A percentile compares a stretch with the other conserved stretches of the same genome.
Evolutionary conservation across 2,329 filamentous ascomycete genomes (phyloP).

Genomic region (Huntiella omanensis): DNA sequence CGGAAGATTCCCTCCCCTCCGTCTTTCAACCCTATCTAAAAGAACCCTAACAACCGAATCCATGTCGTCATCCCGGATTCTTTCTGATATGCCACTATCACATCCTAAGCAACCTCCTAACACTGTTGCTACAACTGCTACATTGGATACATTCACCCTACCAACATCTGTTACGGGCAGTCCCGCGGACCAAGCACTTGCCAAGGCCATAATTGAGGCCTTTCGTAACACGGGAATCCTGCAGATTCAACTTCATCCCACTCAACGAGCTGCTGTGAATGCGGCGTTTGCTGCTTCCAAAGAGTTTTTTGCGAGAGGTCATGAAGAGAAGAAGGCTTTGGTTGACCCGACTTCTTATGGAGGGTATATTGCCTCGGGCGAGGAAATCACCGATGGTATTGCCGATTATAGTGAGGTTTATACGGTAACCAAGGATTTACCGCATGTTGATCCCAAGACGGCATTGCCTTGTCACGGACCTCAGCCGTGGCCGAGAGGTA

Average conservation of each 20-base stretch:
- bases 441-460: constrained; percentile 19
- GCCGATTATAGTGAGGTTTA: constrained; percentile 34
- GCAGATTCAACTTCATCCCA: constrained; percentile 22
- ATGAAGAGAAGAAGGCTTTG: constrained; percentile 22
- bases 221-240: constrained; percentile 28
- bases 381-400: constrained; percentile 28
- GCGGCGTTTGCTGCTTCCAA: constrained; percentile 21
- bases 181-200: constrained; percentile 19
- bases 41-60: not conserved
- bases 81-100: not conserved
- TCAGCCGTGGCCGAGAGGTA: constrained; percentile 26
- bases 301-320: constrained; percentile 21
- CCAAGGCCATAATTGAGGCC: constrained; percentile 22
- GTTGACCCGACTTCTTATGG: constrained; percentile 27
- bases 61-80: no score
- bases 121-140: constrained; percentile 1
- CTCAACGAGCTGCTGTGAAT: constrained; percentile 20
- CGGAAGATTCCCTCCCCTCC: not conserved
- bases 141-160: constrained; percentile 24
- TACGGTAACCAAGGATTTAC: constrained; percentile 30
- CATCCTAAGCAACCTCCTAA: constrained; percentile 8
- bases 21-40: not conserved
- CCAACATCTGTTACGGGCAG: constrained; percentile 20
- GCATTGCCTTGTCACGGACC: constrained; percentile 30
- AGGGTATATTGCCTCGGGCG: constrained; percentile 30